A percentile compares a stretch with the other conserved stretches of the same genome.
Evolutionary conservation across 129 eudicot genomes (phyloP).

Genomic region (Flaveria ramosissima): DNA sequence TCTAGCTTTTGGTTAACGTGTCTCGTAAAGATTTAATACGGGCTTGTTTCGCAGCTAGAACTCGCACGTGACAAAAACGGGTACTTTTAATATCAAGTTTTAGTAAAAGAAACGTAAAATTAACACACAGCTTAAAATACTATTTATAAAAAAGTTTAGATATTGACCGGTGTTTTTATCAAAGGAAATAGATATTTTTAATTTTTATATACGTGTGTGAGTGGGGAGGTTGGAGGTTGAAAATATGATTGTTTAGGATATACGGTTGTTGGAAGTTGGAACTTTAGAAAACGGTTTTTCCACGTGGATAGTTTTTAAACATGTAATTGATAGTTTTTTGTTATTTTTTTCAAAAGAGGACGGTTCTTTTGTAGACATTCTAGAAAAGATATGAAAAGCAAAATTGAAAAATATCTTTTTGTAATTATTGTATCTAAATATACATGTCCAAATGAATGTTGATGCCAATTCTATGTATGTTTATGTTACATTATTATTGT

Average conservation of each 20-base stretch:
- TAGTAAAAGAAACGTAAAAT: too few relatives aligned
- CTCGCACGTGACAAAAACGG: too few relatives aligned
- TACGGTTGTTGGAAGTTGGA: neutral
- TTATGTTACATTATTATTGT: too few relatives aligned
- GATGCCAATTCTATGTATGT: too few relatives aligned
- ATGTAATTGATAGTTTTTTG: neutral
- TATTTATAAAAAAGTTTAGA: too few relatives aligned
- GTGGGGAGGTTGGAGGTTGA: constrained; percentile 12
- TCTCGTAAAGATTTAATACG: too few relatives aligned
- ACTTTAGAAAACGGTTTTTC: neutral
- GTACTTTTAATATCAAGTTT: too few relatives aligned
- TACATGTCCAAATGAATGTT: too few relatives aligned
- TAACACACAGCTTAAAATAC: too few relatives aligned
- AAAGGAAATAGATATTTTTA: neutral
- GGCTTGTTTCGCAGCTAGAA: too few relatives aligned
- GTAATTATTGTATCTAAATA: neutral
- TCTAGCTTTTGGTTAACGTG: too few relatives aligned
- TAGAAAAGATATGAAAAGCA: neutral
- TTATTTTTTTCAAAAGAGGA: constrained; percentile 10
- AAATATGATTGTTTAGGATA: constrained; percentile 26
- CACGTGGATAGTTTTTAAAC: constrained; percentile 12
- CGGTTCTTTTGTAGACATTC: constrained; percentile 19
- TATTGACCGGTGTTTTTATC: neutral
- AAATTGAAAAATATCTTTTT: neutral
- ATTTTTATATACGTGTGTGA: neutral